A percentile compares a stretch with the other conserved stretches of the same genome.
These are phyloP conservation scores for Penicillium verhagenii DNA, from an alignment of 495 filamentous ascomycete species.

Conservation along the genomic window DNA sequence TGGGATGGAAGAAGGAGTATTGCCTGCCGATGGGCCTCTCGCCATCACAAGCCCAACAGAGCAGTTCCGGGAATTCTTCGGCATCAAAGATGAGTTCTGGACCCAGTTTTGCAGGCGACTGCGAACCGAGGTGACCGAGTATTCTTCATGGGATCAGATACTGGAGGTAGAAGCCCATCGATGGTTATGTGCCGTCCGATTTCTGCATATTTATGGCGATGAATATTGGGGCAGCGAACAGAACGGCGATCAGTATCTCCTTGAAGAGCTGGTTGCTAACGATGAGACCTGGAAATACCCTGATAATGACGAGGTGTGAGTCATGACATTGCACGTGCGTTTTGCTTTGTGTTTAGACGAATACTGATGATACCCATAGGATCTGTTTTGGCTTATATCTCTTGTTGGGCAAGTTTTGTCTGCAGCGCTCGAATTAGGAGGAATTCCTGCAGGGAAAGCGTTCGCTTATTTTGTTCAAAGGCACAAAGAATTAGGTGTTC, in stretches of 20 bases:
- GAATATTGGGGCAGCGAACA: background rate
- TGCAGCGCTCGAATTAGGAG: no score
- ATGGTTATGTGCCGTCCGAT: background rate
- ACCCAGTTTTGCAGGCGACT: conserved; percentile 11
- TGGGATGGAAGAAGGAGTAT: no score
- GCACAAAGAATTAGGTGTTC: no score
- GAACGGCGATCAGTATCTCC: background rate
- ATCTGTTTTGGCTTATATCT: no score
- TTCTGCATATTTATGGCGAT: background rate
- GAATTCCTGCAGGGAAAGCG: no score
- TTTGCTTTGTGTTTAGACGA: no score
- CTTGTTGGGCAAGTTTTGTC: no score
- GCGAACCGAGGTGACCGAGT: background rate
- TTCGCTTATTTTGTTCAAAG: no score
- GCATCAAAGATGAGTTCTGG: conserved; percentile 16
- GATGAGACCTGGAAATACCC: background rate
- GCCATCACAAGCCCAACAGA: conserved; percentile 6
- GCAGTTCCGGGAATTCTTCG: conserved; percentile 18
- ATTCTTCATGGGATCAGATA: background rate
- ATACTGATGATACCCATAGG: no score
- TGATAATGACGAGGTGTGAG: background rate
- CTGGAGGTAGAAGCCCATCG: background rate
- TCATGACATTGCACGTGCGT: no score
- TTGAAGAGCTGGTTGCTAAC: background rate
- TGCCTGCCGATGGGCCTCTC: no score